Evolutionary conservation across 192 early-diverging fungal genomes (phyloP).

Genomic region (Glomus cerebriforme): DNA sequence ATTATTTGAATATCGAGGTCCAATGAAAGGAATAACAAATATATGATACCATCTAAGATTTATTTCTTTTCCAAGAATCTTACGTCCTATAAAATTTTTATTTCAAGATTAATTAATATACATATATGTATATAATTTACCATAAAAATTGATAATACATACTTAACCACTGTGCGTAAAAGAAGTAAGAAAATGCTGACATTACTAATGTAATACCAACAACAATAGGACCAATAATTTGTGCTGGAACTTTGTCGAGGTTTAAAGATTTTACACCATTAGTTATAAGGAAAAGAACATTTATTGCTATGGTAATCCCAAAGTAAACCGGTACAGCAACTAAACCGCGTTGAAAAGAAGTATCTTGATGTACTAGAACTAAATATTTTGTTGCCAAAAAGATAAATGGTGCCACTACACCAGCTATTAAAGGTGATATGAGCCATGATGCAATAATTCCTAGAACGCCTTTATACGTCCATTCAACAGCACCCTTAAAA

Average conservation of each 20-base stretch:
- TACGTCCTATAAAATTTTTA: slow-evolving; percentile 39
- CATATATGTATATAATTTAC: background rate
- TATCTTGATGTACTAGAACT: slow-evolving; percentile 57
- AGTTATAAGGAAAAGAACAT: slow-evolving; percentile 70
- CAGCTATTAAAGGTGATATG: slow-evolving; percentile 69
- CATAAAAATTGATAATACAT: background rate
- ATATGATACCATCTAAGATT: slow-evolving; percentile 74
- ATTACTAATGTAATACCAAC: slow-evolving; percentile 60
- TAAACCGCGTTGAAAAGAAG: slow-evolving; percentile 64
- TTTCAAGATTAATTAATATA: background rate
- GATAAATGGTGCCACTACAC: slow-evolving; percentile 62
- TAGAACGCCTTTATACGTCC: slow-evolving; percentile 42
- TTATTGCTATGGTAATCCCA: slow-evolving; percentile 64
- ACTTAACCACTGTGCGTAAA: slow-evolving; percentile 65
- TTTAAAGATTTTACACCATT: slow-evolving; percentile 66
- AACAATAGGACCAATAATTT: slow-evolving; percentile 60
- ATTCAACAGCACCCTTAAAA: slow-evolving; percentile 55
- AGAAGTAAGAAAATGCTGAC: slow-evolving; percentile 59
- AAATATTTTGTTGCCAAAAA: slow-evolving; percentile 68
- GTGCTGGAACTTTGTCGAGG: slow-evolving; percentile 43
- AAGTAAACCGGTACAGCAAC: slow-evolving; percentile 74
- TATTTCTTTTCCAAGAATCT: slow-evolving; percentile 62
- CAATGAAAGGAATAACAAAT: slow-evolving; percentile 59
- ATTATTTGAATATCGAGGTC: background rate
- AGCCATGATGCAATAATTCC: slow-evolving; percentile 60